A percentile compares a stretch with the other conserved stretches of the same genome.
Conservation (phyloP, 1,139 yeast genomes). For the Pichia sp. region DNA sequence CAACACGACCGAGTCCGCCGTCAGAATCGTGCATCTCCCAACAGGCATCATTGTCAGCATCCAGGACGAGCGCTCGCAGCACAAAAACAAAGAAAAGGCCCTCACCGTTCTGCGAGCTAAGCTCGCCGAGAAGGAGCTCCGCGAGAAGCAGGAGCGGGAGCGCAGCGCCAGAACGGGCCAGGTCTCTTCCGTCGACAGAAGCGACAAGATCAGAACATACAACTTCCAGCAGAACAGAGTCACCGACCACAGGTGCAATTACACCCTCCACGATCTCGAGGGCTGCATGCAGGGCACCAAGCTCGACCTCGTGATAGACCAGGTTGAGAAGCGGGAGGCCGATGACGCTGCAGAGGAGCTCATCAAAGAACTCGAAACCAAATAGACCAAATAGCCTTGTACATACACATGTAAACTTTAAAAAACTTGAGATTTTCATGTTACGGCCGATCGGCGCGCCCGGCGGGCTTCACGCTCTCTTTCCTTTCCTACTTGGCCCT, state of each 20-base stretch:
- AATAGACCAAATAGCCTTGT: not conserved
- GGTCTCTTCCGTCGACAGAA: slow-evolving; percentile 82
- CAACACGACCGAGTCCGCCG: slow-evolving; percentile 96
- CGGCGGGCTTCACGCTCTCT: not conserved
- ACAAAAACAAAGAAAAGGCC: slow-evolving; percentile 90
- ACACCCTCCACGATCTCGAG: slow-evolving; percentile 69
- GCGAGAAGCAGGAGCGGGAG: slow-evolving; percentile 60
- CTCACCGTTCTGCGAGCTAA: slow-evolving; percentile 76
- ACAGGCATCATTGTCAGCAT: slow-evolving; percentile 85
- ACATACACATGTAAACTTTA: not conserved
- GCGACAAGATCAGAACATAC: slow-evolving; percentile 91
- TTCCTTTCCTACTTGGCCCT: not conserved
- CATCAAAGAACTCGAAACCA: slow-evolving; percentile 24
- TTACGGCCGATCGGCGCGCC: not conserved
- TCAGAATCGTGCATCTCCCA: slow-evolving; percentile 85
- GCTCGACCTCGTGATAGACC: slow-evolving; percentile 60
- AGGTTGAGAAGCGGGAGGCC: slow-evolving; percentile 45
- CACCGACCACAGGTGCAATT: slow-evolving; percentile 90
- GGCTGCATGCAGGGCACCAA: slow-evolving; percentile 73
- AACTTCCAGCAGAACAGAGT: slow-evolving; percentile 89
- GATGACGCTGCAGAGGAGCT: slow-evolving; percentile 42
- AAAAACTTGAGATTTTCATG: not conserved
- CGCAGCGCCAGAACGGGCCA: slow-evolving; percentile 70
- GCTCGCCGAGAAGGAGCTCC: slow-evolving; percentile 75
- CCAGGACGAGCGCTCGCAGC: slow-evolving; percentile 96